Evolutionary conservation across 352 stramenopile species (phyloP).

Genomic region (Globisporangium spiculum): DNA sequence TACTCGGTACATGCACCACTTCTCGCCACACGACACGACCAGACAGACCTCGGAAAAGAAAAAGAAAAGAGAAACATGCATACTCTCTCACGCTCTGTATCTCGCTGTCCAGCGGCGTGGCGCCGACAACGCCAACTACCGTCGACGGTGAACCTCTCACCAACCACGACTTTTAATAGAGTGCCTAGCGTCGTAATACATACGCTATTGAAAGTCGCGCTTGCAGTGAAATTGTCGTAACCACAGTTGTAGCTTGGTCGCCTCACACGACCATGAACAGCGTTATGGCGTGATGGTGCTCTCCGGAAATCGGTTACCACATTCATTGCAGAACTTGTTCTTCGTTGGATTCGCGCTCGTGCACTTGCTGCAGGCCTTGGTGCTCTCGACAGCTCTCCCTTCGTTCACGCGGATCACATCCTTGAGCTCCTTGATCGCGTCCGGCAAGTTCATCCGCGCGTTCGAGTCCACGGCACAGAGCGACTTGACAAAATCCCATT

Average conservation of each 20-base stretch:
- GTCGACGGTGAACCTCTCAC: background rate
- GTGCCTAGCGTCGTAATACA: background rate
- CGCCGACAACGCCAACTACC: background rate
- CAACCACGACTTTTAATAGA: background rate
- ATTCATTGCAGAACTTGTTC: conserved; percentile 17
- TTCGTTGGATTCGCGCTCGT: conserved; percentile 2
- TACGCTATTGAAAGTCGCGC: background rate
- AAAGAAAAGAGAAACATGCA: background rate
- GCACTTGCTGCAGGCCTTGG: conserved; percentile 2
- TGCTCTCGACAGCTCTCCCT: background rate
- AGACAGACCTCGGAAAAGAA: background rate
- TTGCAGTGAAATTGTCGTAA: background rate
- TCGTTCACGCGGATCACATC: background rate
- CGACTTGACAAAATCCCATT: conserved; percentile 21
- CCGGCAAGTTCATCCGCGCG: background rate
- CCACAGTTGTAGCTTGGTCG: background rate
- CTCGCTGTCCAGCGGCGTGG: background rate
- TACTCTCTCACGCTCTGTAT: background rate
- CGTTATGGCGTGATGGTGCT: background rate
- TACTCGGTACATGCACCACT: background rate
- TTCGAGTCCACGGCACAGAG: conserved; percentile 16
- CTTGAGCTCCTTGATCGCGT: background rate
- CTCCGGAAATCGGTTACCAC: conserved; percentile 5
- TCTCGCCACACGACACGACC: background rate
- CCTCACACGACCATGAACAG: too few species aligned